Evolutionary conservation across 257 asterid species (phyloP), one percentile per base, ranked within the genome.

Genomic region (Gentiana macrophylla): DNA sequence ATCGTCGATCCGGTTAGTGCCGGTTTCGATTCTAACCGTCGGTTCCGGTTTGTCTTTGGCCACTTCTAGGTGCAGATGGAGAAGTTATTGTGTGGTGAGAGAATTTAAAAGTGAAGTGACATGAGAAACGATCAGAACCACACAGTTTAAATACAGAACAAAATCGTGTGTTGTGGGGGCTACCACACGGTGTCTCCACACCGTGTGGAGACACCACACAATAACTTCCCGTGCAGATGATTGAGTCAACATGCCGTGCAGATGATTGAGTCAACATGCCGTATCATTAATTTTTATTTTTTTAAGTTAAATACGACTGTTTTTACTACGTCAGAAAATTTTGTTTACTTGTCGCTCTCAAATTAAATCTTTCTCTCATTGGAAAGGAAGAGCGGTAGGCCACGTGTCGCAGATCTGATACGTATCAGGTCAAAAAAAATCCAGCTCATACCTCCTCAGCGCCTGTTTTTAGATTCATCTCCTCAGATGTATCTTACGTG

Each of bases 381-480:
- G 10, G 37, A 13, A 32, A 3, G 3, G 53, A 33, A 53, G 56
- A 70, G 8, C 38, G 70, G 48, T 0, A 2, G 0, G 62, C 74
- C 79, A 70, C 77, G 79, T 73, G 75, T 56, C 67, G 34, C 54
- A 32, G 41, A 67, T 49, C 70, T 52, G 72, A 73, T 73, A 67
- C 52, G 50, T 34, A 65, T 67, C 67, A 46, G 37, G 8, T 35
- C 12, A 67, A 77, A 67, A 67, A 77, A 67, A 77, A 77, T 70
- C 72, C 76, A 41, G 62, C 53, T 62, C 12, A n/a, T 53, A 57
- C 37, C 62, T 50, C 62, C 60, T 57, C 47, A 64, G 74, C 43
- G 61, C 67, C 69, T 64, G 59, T 62, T 45, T 77, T 73, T 77
- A 50, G 82, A 77, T 77, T 66, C 64, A 68, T 38, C 32, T 4